Evolutionary conservation across 352 stramenopile genomes (phyloP), one percentile per base, ranked within the genome.

Genomic region (Discostella stelligera): DNA sequence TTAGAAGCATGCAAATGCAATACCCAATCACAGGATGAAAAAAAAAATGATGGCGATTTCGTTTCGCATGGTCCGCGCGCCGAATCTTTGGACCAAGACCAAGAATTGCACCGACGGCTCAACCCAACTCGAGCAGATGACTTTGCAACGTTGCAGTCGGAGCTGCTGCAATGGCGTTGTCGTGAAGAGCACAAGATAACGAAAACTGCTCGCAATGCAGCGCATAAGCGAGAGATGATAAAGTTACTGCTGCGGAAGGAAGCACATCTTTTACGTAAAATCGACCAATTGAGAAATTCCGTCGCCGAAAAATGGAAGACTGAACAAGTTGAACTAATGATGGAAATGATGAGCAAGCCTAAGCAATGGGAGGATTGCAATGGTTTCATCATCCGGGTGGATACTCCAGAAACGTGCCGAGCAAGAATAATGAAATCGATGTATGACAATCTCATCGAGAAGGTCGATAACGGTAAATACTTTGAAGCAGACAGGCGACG

Each of bases 111-210:
- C 16, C 16, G 65, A 49, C 63, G 75, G 18, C 48, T 79, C 9
- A 67, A 83, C 21, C 75, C 75, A 27, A 75, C 49, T 60, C 46
- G 13, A 54, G 49, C 64, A 32, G 39, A 74, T 50, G 75, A 83
- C 44, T 83, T 83, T 58, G 59, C 37, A 71, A 63, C 44, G 32
- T 59, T 83, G 11, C 55, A 79, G 48, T 39, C 41, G 14, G 75
- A 83, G 30, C 49, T 83, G 20, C 8, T 75, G 0, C 44, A 71
- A 68, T 83, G 75, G 75, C 66, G 60, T 37, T 59, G 54, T 49
- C 68, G 69, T 10, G 56, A 83, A 63, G 58, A 83, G 25, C 48
- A 50, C 23, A 83, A 79, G 69, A 79, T 83, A 23, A 44, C 30
- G 8, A 44, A 59, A 11, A 71, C 59, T 25, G 41, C 41, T 25